Percentiles rank a stretch among this genome's conserved stretches.
Evolutionary conservation across 202 grass and related monocot species (phyloP).

Genomic region (Schoenoplectus triqueter): DNA sequence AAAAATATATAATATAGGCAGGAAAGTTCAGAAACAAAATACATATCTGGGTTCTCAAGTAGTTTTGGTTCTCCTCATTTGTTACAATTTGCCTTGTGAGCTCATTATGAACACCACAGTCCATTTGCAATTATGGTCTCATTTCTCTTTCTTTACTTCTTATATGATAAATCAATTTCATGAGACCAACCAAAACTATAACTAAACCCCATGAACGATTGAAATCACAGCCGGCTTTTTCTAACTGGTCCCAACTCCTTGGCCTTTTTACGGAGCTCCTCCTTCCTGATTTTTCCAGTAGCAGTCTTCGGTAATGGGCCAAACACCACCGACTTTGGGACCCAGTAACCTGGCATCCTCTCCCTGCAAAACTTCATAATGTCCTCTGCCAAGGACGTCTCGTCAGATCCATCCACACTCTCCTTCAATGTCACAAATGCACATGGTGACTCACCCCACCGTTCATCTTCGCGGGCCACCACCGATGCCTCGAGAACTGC

Average conservation of each 20-base stretch:
- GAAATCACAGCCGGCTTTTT: constrained; percentile 61
- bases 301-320: constrained; percentile 78
- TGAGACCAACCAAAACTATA: neutral
- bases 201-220: neutral
- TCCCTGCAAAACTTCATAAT: constrained; percentile 73
- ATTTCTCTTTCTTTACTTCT: neutral
- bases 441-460: constrained; percentile 86
- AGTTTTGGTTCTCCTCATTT: neutral
- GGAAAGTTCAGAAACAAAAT: neutral
- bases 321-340: constrained; percentile 73
- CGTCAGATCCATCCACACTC: constrained; percentile 34
- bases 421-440: constrained; percentile 80
- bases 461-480: constrained; percentile 67
- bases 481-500: constrained; percentile 72
- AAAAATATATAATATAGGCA: neutral
- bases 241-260: constrained; percentile 73
- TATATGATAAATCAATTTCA: neutral
- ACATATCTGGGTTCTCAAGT: neutral
- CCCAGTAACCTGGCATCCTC: constrained; percentile 78
- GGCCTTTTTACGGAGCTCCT: constrained; percentile 62
- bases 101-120: neutral
- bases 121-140: neutral
- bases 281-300: constrained; percentile 81
- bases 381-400: constrained; percentile 46
- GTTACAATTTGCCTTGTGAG: neutral